Conservation (phyloP, 1,284 basidiomycete species). For the Phlebopus sp. region DNA sequence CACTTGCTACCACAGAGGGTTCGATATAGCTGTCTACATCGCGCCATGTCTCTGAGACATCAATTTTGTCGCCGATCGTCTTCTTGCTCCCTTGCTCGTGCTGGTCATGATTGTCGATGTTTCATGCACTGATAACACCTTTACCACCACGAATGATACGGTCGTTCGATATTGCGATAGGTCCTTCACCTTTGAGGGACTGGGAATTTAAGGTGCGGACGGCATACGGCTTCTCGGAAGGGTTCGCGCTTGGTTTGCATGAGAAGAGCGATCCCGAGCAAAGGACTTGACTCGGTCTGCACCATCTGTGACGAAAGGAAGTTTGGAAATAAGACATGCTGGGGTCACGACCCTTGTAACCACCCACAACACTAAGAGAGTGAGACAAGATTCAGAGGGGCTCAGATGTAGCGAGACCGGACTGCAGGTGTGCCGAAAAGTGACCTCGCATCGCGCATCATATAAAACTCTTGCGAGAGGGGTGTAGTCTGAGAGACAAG, state of each 20-base stretch:
- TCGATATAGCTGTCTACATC: slow-evolving; percentile 34
- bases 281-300: slow-evolving; percentile 30
- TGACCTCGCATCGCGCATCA: slow-evolving; percentile 39
- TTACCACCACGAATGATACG: slow-evolving; percentile 33
- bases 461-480: slow-evolving; percentile 30
- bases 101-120: slow-evolving; percentile 31
- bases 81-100: slow-evolving; percentile 27
- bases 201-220: slow-evolving; percentile 34
- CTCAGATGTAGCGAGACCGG: slow-evolving; percentile 29
- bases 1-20: slow-evolving; percentile 31
- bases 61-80: slow-evolving; percentile 28
- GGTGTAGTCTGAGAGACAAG: slow-evolving; percentile 20
- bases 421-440: slow-evolving; percentile 12
- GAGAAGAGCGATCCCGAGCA: slow-evolving; percentile 17
- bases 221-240: slow-evolving; percentile 11
- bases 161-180: slow-evolving; percentile 28
- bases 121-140: slow-evolving; percentile 34
- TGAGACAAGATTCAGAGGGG: slow-evolving; percentile 27
- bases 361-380: slow-evolving; percentile 27
- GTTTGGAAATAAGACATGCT: slow-evolving; percentile 29
- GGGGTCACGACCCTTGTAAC: slow-evolving; percentile 38
- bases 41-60: slow-evolving; percentile 23
- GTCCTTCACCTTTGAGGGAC: slow-evolving; percentile 20
- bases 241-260: neutral
- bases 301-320: slow-evolving; percentile 30